Base-by-base conservation (phyloP, 805 yeast species). In the Hagleromyces aurorensis region DNA sequence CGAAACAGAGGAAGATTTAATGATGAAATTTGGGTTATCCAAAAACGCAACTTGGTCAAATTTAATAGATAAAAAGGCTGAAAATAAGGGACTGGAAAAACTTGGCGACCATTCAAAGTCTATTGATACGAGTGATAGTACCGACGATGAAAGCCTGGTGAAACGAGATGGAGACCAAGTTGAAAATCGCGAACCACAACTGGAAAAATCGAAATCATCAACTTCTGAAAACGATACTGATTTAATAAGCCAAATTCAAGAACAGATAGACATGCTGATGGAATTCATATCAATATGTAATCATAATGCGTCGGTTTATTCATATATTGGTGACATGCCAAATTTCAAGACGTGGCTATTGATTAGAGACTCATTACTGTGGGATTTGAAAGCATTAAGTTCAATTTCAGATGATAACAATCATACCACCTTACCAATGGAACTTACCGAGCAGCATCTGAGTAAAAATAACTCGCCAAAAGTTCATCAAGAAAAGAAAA, bases 21-120 rank as follows among this genome's bases (percentile, higher is more conserved):
- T 50, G 50, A 41, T 48, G 20, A 47, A 45, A 22, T 46, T 52
- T 33, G 58, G 59, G 4, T 30, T 54, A 5, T 37, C 52, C 7
- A 55, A 52, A 29, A 47, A 48, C 20, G 46, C 53, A 12, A 52
- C 57, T 3, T 54, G 59, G 59, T 37, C 57, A 4, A 46, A 48
- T 23, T 37, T 54, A 19, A 41, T 54, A 5, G 45, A 33, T 23
- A 42, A 39, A 21, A 43, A 41, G 18, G 22, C 30, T 10, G 34
- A 34, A 18, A 30, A 27, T 21, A 29, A 16, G 16, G 25, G 20
- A 23, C 26, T 37, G 21, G 35, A 30, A 14, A 13, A 30, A 9
- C 15, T 22, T 13, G 29, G 30, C n/a, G 29, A 27, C 4, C 18
- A 27, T 4, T 10, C 26, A 9, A n/a, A n/a, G n/a, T n/a, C n/a